Percentiles rank a stretch among this genome's conserved stretches.
These are phyloP conservation scores for Aeschynomene evenia DNA, from an alignment of 306 rosid species.

Conservation along the genomic window DNA sequence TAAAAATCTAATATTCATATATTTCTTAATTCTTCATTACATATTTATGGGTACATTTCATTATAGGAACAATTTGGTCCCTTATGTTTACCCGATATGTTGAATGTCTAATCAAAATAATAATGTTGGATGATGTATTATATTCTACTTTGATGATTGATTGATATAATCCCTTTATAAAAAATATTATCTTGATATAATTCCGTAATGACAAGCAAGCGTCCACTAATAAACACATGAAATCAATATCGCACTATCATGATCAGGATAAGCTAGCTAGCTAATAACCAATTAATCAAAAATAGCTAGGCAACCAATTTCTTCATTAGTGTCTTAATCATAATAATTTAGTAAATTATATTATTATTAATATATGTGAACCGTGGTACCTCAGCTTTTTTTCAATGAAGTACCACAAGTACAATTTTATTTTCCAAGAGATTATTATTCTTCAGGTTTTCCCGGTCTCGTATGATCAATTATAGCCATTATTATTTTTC, in stretches of 20 bases:
- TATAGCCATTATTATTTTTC: background rate
- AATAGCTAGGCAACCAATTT: background rate
- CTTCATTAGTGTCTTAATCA: background rate
- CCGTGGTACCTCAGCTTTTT: background rate
- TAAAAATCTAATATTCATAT: too few species aligned
- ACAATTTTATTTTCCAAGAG: background rate
- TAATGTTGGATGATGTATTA: background rate
- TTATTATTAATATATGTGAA: background rate
- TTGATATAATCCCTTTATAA: too few species aligned
- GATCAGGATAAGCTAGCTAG: too few species aligned
- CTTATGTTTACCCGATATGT: too few species aligned
- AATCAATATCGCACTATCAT: background rate
- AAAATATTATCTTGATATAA: background rate
- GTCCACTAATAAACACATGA: background rate
- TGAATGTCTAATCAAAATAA: constrained; percentile 20
- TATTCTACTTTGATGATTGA: background rate
- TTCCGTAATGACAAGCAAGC: background rate
- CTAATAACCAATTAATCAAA: too few species aligned
- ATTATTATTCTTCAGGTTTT: background rate
- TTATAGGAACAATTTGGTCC: too few species aligned
- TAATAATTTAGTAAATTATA: background rate
- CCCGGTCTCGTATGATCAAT: background rate
- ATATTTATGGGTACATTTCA: too few species aligned
- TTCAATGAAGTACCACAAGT: background rate
- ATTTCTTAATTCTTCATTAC: too few species aligned